Conservation (phyloP, 2,329 filamentous ascomycete genomes). For the Lachnellula willkommii region DNA sequence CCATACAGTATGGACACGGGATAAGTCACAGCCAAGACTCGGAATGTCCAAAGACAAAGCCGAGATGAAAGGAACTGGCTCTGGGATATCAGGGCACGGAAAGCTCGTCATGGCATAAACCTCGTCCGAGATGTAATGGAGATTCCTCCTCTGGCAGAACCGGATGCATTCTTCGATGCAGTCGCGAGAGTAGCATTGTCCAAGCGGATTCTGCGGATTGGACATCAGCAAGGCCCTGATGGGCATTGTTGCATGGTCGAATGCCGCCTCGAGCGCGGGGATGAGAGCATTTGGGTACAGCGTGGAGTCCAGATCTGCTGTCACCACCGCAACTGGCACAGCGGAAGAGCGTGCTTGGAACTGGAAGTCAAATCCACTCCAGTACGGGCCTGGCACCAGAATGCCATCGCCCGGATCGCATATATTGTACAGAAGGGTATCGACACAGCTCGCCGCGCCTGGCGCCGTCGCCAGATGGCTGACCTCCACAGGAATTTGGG, state of each 20-base stretch:
- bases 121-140: slow-evolving; percentile 44
- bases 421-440: slow-evolving; percentile 13
- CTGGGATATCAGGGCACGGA: not conserved
- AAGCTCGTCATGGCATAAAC: slow-evolving; percentile 43
- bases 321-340: not conserved
- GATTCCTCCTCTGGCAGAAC: slow-evolving; percentile 37
- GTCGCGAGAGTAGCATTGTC: slow-evolving; percentile 10
- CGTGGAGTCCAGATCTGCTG: not conserved
- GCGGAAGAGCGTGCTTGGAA: slow-evolving; percentile 1
- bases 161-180: slow-evolving; percentile 26
- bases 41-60: not conserved
- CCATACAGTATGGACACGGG: not conserved
- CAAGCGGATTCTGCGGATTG: slow-evolving; percentile 30
- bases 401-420: slow-evolving; percentile 18
- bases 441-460: slow-evolving; percentile 16
- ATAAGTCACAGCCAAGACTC: not conserved
- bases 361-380: slow-evolving; percentile 13
- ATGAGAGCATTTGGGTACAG: not conserved
- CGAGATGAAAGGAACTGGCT: not conserved
- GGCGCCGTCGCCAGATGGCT: slow-evolving; percentile 10
- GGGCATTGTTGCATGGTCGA: not conserved
- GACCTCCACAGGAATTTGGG: slow-evolving; percentile 7
- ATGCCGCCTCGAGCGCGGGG: not conserved
- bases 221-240: slow-evolving; percentile 35
- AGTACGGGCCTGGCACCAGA: slow-evolving; percentile 17